Percentiles rank a stretch among this genome's conserved stretches.
Evolutionary conservation across 2,329 filamentous ascomycete genomes (phyloP).

Genomic region (Paecilomyces variotii): DNA sequence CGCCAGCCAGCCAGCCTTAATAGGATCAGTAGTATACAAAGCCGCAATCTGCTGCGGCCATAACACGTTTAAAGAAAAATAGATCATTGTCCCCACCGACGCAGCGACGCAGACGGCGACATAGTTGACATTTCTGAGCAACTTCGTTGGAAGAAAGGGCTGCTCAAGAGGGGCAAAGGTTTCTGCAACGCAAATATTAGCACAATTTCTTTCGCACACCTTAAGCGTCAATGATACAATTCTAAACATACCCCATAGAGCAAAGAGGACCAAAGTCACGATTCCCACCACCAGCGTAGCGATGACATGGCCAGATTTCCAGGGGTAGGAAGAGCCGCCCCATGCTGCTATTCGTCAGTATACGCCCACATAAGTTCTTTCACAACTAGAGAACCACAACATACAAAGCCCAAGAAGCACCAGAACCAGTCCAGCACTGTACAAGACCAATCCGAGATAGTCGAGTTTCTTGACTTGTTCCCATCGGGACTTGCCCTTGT

Average conservation of each 20-base stretch:
- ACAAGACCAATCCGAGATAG: constrained; percentile 39
- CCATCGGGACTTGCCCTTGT: constrained; percentile 20
- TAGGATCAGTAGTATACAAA: constrained; percentile 33
- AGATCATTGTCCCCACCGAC: constrained; percentile 38
- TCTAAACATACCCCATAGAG: constrained; percentile 25
- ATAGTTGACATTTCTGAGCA: constrained; percentile 37
- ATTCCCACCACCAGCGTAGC: constrained; percentile 32
- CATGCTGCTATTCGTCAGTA: constrained; percentile 10
- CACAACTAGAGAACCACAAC: background rate
- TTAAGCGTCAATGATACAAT: background rate
- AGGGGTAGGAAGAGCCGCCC: constrained; percentile 37
- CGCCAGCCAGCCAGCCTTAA: constrained; percentile 36
- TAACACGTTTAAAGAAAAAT: constrained; percentile 38
- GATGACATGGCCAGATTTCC: constrained; percentile 34
- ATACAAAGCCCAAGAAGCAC: constrained; percentile 37
- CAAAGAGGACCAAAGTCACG: constrained; percentile 26
- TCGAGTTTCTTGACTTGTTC: constrained; percentile 40
- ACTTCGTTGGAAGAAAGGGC: constrained; percentile 36
- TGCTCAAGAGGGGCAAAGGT: constrained; percentile 26
- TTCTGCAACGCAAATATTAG: constrained; percentile 19
- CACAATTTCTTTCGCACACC: background rate
- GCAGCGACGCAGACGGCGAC: constrained; percentile 33
- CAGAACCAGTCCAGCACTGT: constrained; percentile 33
- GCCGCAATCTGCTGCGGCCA: constrained; percentile 38
- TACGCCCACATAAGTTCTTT: background rate